phyloP scores from a whole-genome alignment of 2,329 filamentous ascomycete genomes.

The Alternaria sp. region DNA sequence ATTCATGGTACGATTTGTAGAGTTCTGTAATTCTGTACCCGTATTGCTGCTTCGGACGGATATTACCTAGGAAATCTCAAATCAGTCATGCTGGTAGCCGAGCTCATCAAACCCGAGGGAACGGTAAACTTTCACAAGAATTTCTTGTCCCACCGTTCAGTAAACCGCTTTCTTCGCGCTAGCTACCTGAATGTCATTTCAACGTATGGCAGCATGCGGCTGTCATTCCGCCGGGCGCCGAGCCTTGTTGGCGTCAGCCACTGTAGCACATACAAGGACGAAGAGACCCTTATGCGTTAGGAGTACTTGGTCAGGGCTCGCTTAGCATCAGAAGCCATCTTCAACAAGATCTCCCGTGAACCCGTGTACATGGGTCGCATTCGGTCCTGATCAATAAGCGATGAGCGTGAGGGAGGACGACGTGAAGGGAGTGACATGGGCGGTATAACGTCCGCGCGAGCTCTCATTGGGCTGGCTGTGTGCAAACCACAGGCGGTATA shows the following conservation, averaged over 20 bases:
- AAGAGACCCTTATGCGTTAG: conserved; percentile 6
- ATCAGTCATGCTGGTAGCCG: neutral
- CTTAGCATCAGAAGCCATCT: conserved; percentile 1
- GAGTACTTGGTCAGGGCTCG: neutral
- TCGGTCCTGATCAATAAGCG: conserved; percentile 1
- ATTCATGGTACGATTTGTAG: neutral
- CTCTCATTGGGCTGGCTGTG: neutral
- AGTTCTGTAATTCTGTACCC: neutral
- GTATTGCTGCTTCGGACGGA: neutral
- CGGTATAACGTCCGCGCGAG: neutral
- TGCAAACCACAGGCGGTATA: neutral
- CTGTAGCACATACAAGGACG: neutral
- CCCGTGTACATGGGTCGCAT: neutral
- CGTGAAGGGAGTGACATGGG: neutral
- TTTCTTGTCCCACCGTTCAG: neutral
- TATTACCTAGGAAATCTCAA: neutral
- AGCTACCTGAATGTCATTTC: neutral
- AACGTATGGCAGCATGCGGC: neutral
- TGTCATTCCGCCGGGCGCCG: neutral
- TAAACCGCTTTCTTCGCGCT: neutral
- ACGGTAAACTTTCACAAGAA: neutral
- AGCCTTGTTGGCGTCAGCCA: neutral
- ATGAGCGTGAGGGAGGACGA: neutral
- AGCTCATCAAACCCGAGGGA: neutral
- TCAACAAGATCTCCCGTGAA: neutral